These are phyloP conservation scores for Suillus ampliporus DNA, from an alignment of 768 basidiomycete genomes.

Conservation along the genomic window DNA sequence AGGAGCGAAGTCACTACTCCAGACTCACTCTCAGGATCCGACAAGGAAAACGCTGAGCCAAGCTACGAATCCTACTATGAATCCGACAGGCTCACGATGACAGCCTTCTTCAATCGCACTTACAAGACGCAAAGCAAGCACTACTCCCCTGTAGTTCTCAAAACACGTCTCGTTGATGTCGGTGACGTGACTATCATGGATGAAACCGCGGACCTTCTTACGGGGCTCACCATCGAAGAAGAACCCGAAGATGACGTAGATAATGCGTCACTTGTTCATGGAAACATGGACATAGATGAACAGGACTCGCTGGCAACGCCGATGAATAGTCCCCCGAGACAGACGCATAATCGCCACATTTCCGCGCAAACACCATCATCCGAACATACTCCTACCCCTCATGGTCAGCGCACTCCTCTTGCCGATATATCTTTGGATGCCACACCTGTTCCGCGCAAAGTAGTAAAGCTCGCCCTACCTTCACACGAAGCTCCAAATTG, in stretches of 20 bases:
- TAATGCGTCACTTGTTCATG: constrained; percentile 5
- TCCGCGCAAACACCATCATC: constrained; percentile 12
- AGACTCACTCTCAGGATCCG: constrained; percentile 25
- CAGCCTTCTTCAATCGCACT: constrained; percentile 38
- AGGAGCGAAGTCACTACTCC: constrained; percentile 32
- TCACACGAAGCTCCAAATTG: neutral
- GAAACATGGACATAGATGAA: constrained; percentile 8
- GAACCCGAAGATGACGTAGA: constrained; percentile 4
- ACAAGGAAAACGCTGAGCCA: constrained; percentile 24
- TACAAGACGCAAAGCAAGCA: constrained; percentile 23
- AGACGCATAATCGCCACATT: neutral
- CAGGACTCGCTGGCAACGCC: constrained; percentile 4
- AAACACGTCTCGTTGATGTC: constrained; percentile 37
- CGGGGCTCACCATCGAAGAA: constrained; percentile 16
- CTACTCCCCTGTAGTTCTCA: constrained; percentile 22
- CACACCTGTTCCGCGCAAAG: constrained; percentile 21
- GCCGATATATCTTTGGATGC: constrained; percentile 20
- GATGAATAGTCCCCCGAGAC: constrained; percentile 7
- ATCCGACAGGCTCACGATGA: constrained; percentile 43
- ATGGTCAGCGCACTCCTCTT: constrained; percentile 14
- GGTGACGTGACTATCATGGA: constrained; percentile 26
- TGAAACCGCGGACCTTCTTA: constrained; percentile 16
- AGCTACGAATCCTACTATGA: constrained; percentile 12
- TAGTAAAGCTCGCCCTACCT: constrained; percentile 7
- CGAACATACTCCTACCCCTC: constrained; percentile 4